phyloP scores from a whole-genome alignment of 2,329 filamentous ascomycete genomes.

The Waltergamsia citrina region DNA sequence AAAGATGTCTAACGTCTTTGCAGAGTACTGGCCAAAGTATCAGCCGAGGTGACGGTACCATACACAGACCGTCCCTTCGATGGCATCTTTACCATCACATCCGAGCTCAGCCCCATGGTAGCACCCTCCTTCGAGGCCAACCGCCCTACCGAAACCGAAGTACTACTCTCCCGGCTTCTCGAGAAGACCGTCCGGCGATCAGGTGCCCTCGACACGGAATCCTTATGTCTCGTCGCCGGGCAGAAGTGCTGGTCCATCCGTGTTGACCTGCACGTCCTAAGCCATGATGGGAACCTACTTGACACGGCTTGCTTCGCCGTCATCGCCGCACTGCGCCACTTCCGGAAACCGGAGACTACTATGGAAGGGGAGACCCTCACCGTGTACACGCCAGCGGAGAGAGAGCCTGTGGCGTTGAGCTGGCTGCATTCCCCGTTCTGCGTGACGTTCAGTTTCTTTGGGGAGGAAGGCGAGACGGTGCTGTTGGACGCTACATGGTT shows the following conservation, averaged over 20 bases:
- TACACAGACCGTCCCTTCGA: constrained; percentile 87
- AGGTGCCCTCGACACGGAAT: constrained; percentile 88
- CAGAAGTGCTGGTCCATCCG: constrained; percentile 87
- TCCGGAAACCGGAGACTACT: constrained; percentile 79
- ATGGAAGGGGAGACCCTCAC: constrained; percentile 79
- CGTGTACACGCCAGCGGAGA: constrained; percentile 73
- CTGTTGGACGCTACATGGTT: constrained; percentile 63
- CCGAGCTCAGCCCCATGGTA: constrained; percentile 87
- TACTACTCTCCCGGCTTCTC: constrained; percentile 76
- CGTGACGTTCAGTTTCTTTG: constrained; percentile 80
- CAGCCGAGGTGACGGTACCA: constrained; percentile 79
- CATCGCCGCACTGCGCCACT: constrained; percentile 82
- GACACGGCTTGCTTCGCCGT: constrained; percentile 81
- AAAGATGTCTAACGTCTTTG: constrained; percentile 4
- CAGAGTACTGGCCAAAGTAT: constrained; percentile 77
- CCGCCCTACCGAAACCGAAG: constrained; percentile 73
- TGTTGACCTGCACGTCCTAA: constrained; percentile 84
- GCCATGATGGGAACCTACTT: constrained; percentile 82
- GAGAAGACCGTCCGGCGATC: constrained; percentile 93
- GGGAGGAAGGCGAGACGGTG: constrained; percentile 56
- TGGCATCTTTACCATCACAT: constrained; percentile 85
- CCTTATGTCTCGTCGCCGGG: constrained; percentile 84
- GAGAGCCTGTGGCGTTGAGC: constrained; percentile 81
- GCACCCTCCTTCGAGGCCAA: constrained; percentile 84
- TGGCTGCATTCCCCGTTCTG: constrained; percentile 90